These are phyloP conservation scores for Yamadazyma nakazawae DNA, from an alignment of 805 yeast species.

Conservation along the genomic window DNA sequence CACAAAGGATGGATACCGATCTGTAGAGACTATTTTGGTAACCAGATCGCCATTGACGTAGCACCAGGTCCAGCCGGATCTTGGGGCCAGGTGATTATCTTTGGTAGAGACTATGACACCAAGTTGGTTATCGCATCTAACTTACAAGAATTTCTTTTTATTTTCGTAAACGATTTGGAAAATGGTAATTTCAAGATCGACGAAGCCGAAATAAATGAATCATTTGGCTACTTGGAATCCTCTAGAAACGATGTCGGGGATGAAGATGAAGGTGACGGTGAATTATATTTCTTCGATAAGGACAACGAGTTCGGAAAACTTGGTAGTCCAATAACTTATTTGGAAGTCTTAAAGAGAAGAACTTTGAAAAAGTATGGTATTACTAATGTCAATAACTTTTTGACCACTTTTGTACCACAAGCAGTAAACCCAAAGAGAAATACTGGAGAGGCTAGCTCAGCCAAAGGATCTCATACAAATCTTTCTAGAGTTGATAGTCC, in stretches of 20 bases:
- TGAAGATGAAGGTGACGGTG: conserved; percentile 45
- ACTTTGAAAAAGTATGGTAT: conserved; percentile 40
- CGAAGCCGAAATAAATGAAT: conserved; percentile 28
- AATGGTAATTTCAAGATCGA: conserved; percentile 40
- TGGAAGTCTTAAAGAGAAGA: conserved; percentile 41
- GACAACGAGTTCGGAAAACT: conserved; percentile 31
- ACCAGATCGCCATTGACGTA: conserved; percentile 41
- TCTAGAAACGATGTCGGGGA: conserved; percentile 42
- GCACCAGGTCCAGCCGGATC: conserved; percentile 36
- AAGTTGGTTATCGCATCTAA: conserved; percentile 37
- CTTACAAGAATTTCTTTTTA: conserved; percentile 39
- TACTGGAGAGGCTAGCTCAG: conserved; percentile 10
- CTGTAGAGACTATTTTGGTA: conserved; percentile 40
- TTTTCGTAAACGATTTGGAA: conserved; percentile 39
- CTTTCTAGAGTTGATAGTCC: conserved; percentile 16
- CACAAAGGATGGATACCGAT: conserved; percentile 43
- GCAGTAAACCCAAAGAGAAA: conserved; percentile 9
- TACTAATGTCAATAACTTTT: conserved; percentile 29
- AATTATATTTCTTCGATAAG: conserved; percentile 36
- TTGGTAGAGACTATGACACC: conserved; percentile 45
- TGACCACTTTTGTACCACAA: conserved; percentile 38
- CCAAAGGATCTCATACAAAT: conserved; percentile 11
- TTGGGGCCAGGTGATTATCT: conserved; percentile 44
- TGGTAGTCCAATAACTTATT: conserved; percentile 33
- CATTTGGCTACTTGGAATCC: conserved; percentile 34